phyloP scores from a whole-genome alignment of 2,329 filamentous ascomycete genomes.

The Colletotrichum orbiculare region DNA sequence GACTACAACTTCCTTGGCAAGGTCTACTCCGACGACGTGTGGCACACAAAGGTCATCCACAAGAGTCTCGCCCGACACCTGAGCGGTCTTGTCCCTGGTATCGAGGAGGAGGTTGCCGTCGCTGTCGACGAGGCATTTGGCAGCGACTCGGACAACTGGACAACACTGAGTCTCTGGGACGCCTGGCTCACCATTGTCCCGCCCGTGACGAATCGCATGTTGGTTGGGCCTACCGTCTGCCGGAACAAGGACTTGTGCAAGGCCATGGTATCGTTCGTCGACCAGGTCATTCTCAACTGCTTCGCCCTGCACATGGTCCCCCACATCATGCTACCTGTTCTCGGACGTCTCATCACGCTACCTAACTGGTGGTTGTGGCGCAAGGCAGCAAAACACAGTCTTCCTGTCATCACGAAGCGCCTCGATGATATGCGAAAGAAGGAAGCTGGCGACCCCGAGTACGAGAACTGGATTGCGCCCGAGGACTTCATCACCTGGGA shows the following conservation, averaged over 20 bases:
- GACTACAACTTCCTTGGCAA: conserved; percentile 56
- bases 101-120: conserved; percentile 53
- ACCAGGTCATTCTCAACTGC: conserved; percentile 58
- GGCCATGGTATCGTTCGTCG: conserved; percentile 61
- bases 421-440: conserved; percentile 58
- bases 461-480: conserved; percentile 55
- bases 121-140: conserved; percentile 50
- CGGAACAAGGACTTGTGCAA: conserved; percentile 58
- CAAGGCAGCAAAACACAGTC: conserved; percentile 51
- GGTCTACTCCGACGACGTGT: conserved; percentile 47
- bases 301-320: conserved; percentile 60
- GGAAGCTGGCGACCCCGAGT: conserved; percentile 51
- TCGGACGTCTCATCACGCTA: conserved; percentile 57
- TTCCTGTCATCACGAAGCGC: conserved; percentile 62
- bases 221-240: conserved; percentile 52
- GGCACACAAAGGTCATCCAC: conserved; percentile 55
- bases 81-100: conserved; percentile 49
- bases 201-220: conserved; percentile 55
- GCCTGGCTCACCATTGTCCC: conserved; percentile 56
- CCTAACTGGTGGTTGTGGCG: conserved; percentile 60
- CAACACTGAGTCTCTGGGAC: conserved; percentile 56
- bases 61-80: conserved; percentile 56
- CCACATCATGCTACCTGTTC: conserved; percentile 58
- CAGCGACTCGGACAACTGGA: conserved; percentile 49
- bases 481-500: conserved; percentile 70